These are phyloP conservation scores for Cladosporium sp. DNA, from an alignment of 2,329 filamentous ascomycete species.

Conservation along the genomic window DNA sequence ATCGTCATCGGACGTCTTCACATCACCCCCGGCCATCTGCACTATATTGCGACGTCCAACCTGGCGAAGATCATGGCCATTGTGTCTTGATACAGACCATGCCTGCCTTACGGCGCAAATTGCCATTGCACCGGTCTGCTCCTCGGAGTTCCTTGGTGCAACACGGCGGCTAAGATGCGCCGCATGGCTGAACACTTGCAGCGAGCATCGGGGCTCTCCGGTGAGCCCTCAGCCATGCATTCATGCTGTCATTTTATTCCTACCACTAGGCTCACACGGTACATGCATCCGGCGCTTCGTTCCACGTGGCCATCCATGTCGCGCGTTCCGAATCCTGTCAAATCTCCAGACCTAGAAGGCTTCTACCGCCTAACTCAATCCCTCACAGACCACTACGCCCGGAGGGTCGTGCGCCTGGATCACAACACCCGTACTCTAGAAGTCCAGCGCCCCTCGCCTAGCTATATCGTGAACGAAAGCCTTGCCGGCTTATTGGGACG, in stretches of 20 bases:
- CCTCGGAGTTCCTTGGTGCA: not conserved
- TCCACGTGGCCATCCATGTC: not conserved
- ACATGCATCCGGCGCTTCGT: not conserved
- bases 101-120: too few species aligned
- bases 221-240: not conserved
- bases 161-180: not conserved
- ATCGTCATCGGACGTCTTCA: not conserved
- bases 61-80: not conserved
- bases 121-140: not conserved
- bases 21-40: not conserved
- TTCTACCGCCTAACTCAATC: not conserved
- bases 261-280: not conserved
- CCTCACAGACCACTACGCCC: not conserved
- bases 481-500: not conserved
- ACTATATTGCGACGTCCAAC: not conserved
- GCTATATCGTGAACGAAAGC: not conserved
- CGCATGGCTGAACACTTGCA: not conserved
- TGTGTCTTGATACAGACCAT: too few species aligned
- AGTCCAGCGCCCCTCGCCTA: not conserved
- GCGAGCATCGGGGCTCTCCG: not conserved
- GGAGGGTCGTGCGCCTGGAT: not conserved
- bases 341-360: not conserved
- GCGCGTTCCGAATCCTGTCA: not conserved
- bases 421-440: not conserved
- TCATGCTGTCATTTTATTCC: not conserved